phyloP scores from a whole-genome alignment of 257 asterid genomes.

The Petunia axillaris region DNA sequence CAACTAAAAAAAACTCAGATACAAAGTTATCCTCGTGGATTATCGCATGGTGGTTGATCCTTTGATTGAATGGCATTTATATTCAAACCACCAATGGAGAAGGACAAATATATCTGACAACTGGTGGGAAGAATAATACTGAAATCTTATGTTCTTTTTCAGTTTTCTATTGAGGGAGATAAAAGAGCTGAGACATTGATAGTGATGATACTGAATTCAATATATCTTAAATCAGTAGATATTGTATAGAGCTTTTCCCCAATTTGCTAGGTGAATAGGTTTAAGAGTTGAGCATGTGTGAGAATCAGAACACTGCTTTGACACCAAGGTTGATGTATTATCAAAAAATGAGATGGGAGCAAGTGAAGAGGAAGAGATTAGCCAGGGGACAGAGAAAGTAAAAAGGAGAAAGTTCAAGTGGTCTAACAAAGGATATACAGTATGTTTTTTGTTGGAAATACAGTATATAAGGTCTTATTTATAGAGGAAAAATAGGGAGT shows the following conservation, averaged over 20 bases:
- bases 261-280: too few species aligned
- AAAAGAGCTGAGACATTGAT: background rate
- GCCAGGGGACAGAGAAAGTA: background rate
- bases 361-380: background rate
- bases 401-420: background rate
- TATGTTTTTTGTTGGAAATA: too few species aligned
- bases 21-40: background rate
- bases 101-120: background rate
- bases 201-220: background rate
- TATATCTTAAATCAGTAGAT: conserved; percentile 11
- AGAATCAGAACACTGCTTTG: too few species aligned
- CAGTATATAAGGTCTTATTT: background rate
- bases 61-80: background rate
- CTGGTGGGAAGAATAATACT: background rate
- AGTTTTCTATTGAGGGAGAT: background rate
- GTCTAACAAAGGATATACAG: background rate
- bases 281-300: too few species aligned
- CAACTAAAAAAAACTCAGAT: background rate
- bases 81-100: background rate
- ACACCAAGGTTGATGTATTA: too few species aligned
- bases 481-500: background rate
- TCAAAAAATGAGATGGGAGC: too few species aligned
- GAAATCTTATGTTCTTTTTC: background rate
- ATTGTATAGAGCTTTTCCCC: too few species aligned
- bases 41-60: background rate